These are phyloP conservation scores for Tulasnella sp. DNA, from an alignment of 768 basidiomycete genomes.

Conservation along the genomic window DNA sequence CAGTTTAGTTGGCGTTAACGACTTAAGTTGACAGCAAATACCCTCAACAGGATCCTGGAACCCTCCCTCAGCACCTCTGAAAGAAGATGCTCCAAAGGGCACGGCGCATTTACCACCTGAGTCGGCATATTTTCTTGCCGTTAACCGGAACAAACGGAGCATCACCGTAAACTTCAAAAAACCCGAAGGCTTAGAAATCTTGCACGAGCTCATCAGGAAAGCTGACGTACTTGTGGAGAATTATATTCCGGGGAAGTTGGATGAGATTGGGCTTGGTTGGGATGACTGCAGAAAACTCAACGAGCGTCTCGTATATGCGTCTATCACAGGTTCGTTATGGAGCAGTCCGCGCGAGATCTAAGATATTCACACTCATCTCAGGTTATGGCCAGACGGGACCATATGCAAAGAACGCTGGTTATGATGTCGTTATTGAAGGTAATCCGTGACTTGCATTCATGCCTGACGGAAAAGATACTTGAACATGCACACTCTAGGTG, in stretches of 20 bases:
- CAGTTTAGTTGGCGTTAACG: conserved; percentile 8
- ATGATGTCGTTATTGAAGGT: conserved; percentile 76
- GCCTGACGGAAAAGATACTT: not conserved
- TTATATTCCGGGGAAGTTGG: conserved; percentile 73
- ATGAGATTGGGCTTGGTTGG: conserved; percentile 72
- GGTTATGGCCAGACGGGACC: conserved; percentile 87
- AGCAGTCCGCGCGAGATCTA: not conserved
- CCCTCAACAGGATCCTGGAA: conserved; percentile 25
- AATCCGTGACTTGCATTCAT: conserved; percentile 59
- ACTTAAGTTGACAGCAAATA: not conserved
- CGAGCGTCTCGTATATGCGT: conserved; percentile 70
- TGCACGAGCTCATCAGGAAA: conserved; percentile 52
- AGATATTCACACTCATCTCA: conserved; percentile 20
- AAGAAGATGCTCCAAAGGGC: conserved; percentile 33
- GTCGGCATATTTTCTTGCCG: conserved; percentile 83
- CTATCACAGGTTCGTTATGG: conserved; percentile 58
- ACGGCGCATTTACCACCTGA: conserved; percentile 66
- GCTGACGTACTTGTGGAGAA: conserved; percentile 88
- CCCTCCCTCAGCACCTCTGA: conserved; percentile 30
- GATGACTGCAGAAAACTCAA: conserved; percentile 70
- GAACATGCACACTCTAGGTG: conserved; percentile 3
- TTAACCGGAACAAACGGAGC: conserved; percentile 81
- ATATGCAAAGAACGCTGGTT: conserved; percentile 68
- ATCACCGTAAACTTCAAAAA: conserved; percentile 81
- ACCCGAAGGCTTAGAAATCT: conserved; percentile 58